Evolutionary conservation across 2,329 filamentous ascomycete species (phyloP).

Genomic region (Nemania serpens): DNA sequence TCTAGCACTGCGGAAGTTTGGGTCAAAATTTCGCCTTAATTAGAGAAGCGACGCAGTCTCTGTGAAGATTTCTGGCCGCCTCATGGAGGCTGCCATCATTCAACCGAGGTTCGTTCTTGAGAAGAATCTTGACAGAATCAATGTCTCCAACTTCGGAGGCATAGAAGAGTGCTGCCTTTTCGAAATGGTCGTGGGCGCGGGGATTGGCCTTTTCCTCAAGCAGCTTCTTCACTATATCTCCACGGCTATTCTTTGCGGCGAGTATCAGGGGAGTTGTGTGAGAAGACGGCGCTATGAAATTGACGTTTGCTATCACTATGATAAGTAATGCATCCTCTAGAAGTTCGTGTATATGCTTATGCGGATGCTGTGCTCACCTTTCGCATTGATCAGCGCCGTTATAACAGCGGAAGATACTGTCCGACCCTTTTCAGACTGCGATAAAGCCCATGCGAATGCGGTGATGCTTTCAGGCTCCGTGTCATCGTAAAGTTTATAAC

Average conservation of each 20-base stretch:
- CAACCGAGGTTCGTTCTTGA: constrained; percentile 31
- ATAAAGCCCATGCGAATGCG: background rate
- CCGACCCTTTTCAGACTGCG: background rate
- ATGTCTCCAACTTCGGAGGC: constrained; percentile 36
- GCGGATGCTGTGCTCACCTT: background rate
- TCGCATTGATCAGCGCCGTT: background rate
- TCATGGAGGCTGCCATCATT: constrained; percentile 44
- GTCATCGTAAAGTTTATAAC: background rate
- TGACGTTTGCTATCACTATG: background rate
- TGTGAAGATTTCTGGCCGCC: constrained; percentile 38
- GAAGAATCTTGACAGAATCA: constrained; percentile 33
- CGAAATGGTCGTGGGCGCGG: constrained; percentile 29
- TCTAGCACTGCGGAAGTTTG: constrained; percentile 37
- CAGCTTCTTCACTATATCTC: constrained; percentile 1
- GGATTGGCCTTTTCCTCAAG: constrained; percentile 17
- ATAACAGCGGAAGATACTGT: background rate
- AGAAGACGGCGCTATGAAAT: background rate
- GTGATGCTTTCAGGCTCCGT: background rate
- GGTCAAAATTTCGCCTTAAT: constrained; percentile 37
- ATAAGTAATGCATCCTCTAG: too few relatives aligned
- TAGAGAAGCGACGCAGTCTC: constrained; percentile 32
- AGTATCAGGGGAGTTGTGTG: background rate
- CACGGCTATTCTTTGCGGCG: background rate
- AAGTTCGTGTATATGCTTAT: too few relatives aligned
- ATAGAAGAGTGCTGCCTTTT: constrained; percentile 38